A percentile compares a stretch with the other conserved stretches of the same genome.
Conservation (phyloP, 2,329 filamentous ascomycete genomes). For the Paracoccidioides brasiliensis region DNA sequence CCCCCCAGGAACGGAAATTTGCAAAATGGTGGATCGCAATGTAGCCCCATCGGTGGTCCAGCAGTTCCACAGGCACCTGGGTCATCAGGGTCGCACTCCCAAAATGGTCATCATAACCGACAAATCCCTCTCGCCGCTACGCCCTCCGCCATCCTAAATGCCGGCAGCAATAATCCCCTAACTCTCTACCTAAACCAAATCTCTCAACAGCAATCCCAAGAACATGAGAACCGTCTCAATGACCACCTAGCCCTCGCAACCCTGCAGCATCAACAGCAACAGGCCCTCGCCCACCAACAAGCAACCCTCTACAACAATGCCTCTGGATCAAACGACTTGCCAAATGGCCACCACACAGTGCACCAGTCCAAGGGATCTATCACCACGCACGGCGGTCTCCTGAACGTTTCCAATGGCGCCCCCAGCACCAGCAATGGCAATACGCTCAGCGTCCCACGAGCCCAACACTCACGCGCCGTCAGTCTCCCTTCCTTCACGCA, state of each 20-base stretch:
- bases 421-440: conserved; percentile 58
- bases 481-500: conserved; percentile 66
- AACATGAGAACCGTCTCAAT: conserved; percentile 44
- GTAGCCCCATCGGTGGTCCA: conserved; percentile 44
- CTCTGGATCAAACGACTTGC: conserved; percentile 51
- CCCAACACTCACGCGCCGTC: conserved; percentile 65
- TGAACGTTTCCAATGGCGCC: conserved; percentile 37
- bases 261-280: conserved; percentile 49
- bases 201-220: conserved; percentile 44
- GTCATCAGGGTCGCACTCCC: conserved; percentile 34
- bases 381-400: conserved; percentile 43
- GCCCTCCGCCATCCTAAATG: conserved; percentile 64
- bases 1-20: conserved; percentile 44
- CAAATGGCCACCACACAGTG: conserved; percentile 34
- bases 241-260: conserved; percentile 30
- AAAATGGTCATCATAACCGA: conserved; percentile 44
- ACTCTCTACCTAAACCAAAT: conserved; percentile 88
- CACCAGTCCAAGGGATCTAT: conserved; percentile 46
- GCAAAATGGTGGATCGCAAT: conserved; percentile 43
- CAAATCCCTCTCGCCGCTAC: conserved; percentile 45
- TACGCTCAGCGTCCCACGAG: conserved; percentile 39
- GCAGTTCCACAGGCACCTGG: conserved; percentile 41
- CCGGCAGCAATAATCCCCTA: conserved; percentile 68
- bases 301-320: conserved; percentile 61
- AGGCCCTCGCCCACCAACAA: conserved; percentile 59